Percentiles rank a stretch among this genome's conserved stretches.
Evolutionary conservation across 2,329 filamentous ascomycete genomes (phyloP).

Genomic region (Aspergillus pseudoterreus): DNA sequence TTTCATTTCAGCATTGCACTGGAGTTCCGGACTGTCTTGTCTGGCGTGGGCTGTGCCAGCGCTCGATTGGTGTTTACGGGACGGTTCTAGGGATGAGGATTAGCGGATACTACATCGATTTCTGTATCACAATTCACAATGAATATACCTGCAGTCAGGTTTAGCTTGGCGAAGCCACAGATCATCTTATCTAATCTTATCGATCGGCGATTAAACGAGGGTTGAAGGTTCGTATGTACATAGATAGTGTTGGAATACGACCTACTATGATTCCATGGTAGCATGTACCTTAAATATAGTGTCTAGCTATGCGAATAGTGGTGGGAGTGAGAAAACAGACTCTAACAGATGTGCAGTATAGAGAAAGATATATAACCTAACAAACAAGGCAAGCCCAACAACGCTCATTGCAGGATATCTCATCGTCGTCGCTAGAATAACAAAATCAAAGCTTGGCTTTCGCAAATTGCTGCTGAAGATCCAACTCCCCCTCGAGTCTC

Average conservation of each 20-base stretch:
- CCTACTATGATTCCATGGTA: not conserved
- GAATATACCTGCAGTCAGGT: not conserved
- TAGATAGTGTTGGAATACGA: conserved; percentile 16
- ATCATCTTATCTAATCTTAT: conserved; percentile 3
- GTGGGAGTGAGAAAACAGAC: too few species aligned
- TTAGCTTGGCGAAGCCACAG: not conserved
- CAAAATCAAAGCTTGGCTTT: conserved; percentile 20
- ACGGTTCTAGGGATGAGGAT: not conserved
- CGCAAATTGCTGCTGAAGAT: conserved; percentile 27
- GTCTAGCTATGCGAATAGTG: not conserved
- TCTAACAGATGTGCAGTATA: not conserved
- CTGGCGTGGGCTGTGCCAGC: too few species aligned
- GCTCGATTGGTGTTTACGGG: too few species aligned
- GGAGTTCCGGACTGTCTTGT: too few species aligned
- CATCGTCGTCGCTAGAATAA: not conserved
- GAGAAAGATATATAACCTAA: not conserved
- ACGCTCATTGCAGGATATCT: not conserved
- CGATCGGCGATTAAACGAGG: not conserved
- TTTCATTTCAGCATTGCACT: too few species aligned
- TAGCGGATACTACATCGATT: not conserved
- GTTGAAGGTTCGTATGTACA: conserved; percentile 5
- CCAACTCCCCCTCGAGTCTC: conserved; percentile 33
- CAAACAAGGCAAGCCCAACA: not conserved
- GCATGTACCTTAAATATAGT: too few species aligned
- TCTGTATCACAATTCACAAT: not conserved